Base-by-base conservation (phyloP, 2,329 filamentous ascomycete genomes). In the Amauroascus niger region DNA sequence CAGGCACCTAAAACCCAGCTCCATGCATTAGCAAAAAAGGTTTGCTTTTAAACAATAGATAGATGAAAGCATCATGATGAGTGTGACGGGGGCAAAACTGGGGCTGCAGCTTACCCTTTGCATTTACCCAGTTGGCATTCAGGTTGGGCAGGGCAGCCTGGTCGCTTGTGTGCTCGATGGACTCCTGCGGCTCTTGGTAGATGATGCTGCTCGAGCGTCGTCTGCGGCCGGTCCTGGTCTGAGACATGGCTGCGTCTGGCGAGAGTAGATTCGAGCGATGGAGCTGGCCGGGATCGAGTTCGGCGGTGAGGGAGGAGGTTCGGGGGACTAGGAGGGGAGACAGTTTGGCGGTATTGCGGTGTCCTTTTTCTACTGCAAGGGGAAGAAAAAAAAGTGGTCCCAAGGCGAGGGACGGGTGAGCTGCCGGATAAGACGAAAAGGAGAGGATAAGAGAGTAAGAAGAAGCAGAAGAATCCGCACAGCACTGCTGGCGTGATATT, bases 111-210 rank as follows among this genome's bases (percentile, higher is more conserved):
- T 74, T 75, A 97, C 93, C 93, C 82, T 98, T 98, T 65, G 90
- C 88, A 72, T 97, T 97, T 62, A 96, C 94, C 93, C 93, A 98
- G 74, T 96, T 88, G 62, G 93, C 89, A 72, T 98, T 98, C 67
- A 96, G 75, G 67, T 98, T 98, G 50, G 93, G 93, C 63, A 96
- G 78, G 35, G 88, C 87, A 54, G 89, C 87, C 77, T 97, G 93
- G 72, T 98, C 93, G 68, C 87, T 96, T 72, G 95, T 88, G 74
- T 96, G 93, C 77, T 98, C 93, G 67, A 96, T 83, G 54, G 91
- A 95, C 78, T 98, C 93, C 57, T 86, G 84, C 53, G 93, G 93
- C 72, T 98, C 93, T 68, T 95, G 90, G 73, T 97, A 97, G 74
- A 98, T 89, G 74, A 98, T 84, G 75, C 91, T 97, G 77, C 91